Evolutionary conservation across 1,284 basidiomycete genomes (phyloP).

Genomic region (Wallemia hederae): DNA sequence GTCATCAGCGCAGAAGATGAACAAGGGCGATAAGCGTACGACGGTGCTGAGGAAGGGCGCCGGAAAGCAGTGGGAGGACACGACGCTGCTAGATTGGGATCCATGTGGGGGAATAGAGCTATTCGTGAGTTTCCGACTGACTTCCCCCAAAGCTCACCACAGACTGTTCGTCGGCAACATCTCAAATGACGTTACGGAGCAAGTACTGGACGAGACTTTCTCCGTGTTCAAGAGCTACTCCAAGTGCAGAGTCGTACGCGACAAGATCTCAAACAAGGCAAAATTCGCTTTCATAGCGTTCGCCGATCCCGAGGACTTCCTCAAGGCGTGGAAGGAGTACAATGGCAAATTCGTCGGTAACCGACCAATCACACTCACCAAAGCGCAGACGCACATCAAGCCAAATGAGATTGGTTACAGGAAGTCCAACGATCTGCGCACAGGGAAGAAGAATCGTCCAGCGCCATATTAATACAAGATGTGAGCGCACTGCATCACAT

Average conservation of each 20-base stretch:
- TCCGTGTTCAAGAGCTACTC: conserved; percentile 69
- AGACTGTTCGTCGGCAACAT: conserved; percentile 91
- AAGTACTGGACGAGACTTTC: conserved; percentile 72
- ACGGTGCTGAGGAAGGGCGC: conserved; percentile 84
- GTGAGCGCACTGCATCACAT: no score
- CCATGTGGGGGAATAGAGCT: conserved; percentile 31
- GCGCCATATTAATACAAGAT: no score
- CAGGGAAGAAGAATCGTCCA: conserved; percentile 7
- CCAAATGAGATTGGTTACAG: conserved; percentile 35
- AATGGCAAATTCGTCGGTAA: conserved; percentile 96
- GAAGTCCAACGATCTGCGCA: conserved; percentile 10
- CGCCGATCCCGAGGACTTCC: conserved; percentile 90
- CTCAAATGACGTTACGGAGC: conserved; percentile 92
- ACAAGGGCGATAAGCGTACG: conserved; percentile 66
- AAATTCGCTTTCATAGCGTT: conserved; percentile 95
- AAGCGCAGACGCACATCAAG: conserved; percentile 47
- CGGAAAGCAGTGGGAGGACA: conserved; percentile 93
- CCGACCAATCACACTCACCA: conserved; percentile 66
- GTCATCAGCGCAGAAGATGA: conserved; percentile 48
- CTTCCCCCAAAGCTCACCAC: conserved; percentile 47
- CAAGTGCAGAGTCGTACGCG: conserved; percentile 81
- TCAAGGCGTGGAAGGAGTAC: conserved; percentile 99
- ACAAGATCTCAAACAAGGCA: conserved; percentile 37
- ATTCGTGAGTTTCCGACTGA: neutral
- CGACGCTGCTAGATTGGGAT: conserved; percentile 90